A percentile compares a stretch with the other conserved stretches of the same genome.
Conservation (phyloP, 495 filamentous ascomycete genomes). For the Trypethelium eluteriae region DNA sequence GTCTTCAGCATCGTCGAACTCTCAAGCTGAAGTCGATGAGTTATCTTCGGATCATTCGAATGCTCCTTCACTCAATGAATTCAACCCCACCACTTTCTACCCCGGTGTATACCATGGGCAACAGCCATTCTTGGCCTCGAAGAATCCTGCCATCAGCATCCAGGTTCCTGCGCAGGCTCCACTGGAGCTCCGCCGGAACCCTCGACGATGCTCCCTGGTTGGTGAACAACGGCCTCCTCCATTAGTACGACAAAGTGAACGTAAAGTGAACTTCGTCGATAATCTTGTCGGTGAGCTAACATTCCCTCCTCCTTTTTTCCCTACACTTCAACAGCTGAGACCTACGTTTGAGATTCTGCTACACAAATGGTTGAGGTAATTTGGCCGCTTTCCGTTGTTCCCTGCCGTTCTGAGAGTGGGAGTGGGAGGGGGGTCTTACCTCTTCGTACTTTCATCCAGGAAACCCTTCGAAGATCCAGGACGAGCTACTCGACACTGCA, state of each 20-base stretch:
- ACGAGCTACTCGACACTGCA: constrained; percentile 96
- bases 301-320: constrained; percentile 20
- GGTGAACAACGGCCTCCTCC: constrained; percentile 58
- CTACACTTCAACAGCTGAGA: constrained; percentile 27
- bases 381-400: constrained; percentile 71
- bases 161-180: constrained; percentile 36
- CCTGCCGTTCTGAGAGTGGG: constrained; percentile 44
- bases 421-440: constrained; percentile 65
- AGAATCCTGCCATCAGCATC: constrained; percentile 15
- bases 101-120: background rate
- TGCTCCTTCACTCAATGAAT: constrained; percentile 11
- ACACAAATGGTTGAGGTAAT: constrained; percentile 96
- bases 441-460: constrained; percentile 91
- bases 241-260: constrained; percentile 81
- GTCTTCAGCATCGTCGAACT: constrained; percentile 24
- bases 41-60: constrained; percentile 16
- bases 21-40: constrained; percentile 21
- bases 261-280: constrained; percentile 94
- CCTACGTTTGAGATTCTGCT: constrained; percentile 67
- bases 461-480: constrained; percentile 86
- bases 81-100: constrained; percentile 5
- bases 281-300: constrained; percentile 88
- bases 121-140: background rate
- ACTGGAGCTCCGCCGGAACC: constrained; percentile 68
- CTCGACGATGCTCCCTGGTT: constrained; percentile 53